phyloP scores from a whole-genome alignment of 2,329 filamentous ascomycete genomes.

The Dendryphion nanum region DNA sequence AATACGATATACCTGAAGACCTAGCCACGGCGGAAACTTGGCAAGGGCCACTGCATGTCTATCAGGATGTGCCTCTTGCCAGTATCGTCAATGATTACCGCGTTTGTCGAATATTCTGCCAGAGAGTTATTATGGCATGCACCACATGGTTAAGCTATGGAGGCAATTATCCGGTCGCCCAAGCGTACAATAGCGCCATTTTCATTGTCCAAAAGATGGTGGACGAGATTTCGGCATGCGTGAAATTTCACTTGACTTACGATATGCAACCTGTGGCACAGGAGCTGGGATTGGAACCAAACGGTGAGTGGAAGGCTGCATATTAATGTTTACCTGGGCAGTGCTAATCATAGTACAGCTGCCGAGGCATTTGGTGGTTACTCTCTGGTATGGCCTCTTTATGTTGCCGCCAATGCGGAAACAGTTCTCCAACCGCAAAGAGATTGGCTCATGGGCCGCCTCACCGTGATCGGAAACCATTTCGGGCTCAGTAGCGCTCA shows the following conservation, averaged over 20 bases:
- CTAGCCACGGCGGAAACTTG: conserved; percentile 30
- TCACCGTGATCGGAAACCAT: conserved; percentile 35
- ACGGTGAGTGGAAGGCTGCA: conserved; percentile 22
- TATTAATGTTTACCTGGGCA: neutral
- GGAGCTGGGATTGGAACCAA: conserved; percentile 32
- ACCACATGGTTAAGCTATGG: conserved; percentile 22
- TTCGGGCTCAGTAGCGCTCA: conserved; percentile 39
- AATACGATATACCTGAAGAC: conserved; percentile 27
- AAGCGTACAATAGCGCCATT: conserved; percentile 16
- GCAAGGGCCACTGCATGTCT: conserved; percentile 40
- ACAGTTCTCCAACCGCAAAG: conserved; percentile 35
- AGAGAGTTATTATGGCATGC: conserved; percentile 39
- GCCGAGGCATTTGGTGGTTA: conserved; percentile 41
- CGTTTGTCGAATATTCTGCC: conserved; percentile 41
- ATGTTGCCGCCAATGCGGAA: conserved; percentile 38
- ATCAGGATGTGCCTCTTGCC: conserved; percentile 39
- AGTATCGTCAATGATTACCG: conserved; percentile 43
- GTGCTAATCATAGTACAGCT: conserved; percentile 18
- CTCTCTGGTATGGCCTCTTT: conserved; percentile 42
- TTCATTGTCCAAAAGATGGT: conserved; percentile 38
- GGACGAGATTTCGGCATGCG: conserved; percentile 39
- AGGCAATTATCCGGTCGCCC: conserved; percentile 8
- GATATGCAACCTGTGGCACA: conserved; percentile 36
- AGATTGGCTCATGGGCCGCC: conserved; percentile 36
- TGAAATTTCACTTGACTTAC: conserved; percentile 41